Evolutionary conservation across 2,329 filamentous ascomycete species (phyloP).

Genomic region (Ophiostoma sp.): DNA sequence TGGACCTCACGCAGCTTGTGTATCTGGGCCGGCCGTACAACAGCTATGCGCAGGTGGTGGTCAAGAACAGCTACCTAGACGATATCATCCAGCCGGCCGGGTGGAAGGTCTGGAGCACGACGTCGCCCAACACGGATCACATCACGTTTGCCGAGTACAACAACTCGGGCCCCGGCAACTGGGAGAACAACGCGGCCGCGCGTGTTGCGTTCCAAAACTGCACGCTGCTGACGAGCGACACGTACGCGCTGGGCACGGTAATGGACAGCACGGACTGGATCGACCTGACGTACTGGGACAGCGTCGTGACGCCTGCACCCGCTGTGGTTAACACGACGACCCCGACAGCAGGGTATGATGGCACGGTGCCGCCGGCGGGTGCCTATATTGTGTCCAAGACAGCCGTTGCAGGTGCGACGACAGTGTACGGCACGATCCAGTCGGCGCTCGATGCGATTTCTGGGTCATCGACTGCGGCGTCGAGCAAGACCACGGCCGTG

Average conservation of each 20-base stretch:
- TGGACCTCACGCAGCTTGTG: constrained; percentile 47
- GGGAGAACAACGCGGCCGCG: constrained; percentile 29
- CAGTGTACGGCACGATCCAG: not conserved
- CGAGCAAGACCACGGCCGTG: constrained; percentile 39
- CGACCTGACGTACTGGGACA: constrained; percentile 26
- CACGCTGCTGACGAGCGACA: constrained; percentile 28
- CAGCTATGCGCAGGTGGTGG: constrained; percentile 36
- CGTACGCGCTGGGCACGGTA: constrained; percentile 27
- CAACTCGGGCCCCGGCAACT: constrained; percentile 2
- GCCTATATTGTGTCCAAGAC: constrained; percentile 1
- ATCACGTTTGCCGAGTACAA: constrained; percentile 29
- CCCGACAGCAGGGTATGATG: constrained; percentile 32
- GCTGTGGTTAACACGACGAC: constrained; percentile 21
- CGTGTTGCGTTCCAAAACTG: constrained; percentile 27
- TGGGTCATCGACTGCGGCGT: constrained; percentile 35
- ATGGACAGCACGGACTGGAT: constrained; percentile 30
- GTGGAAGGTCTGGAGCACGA: constrained; percentile 43
- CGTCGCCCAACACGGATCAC: constrained; percentile 32
- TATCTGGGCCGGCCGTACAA: constrained; percentile 49
- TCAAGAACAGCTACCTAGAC: constrained; percentile 46
- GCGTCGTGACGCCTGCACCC: constrained; percentile 26
- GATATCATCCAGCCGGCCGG: constrained; percentile 54
- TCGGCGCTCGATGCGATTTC: not conserved
- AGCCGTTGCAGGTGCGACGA: not conserved
- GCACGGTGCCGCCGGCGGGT: not conserved